phyloP scores from a whole-genome alignment of 2,329 filamentous ascomycete species.

The Camillea tinctor region DNA sequence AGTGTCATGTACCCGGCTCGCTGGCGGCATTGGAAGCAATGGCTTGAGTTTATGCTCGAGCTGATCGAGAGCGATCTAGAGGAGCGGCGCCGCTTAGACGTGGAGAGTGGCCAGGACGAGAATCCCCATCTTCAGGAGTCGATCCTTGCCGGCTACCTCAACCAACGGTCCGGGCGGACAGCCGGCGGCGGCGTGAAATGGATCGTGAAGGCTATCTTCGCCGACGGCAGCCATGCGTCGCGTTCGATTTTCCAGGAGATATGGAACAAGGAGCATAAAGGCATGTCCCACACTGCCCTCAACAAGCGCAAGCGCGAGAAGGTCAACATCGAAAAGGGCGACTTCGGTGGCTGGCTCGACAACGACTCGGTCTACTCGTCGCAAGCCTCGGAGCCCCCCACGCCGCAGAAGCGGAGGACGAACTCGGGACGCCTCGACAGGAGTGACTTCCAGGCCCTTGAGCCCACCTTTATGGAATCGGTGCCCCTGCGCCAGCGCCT shows the following conservation, averaged over 20 bases:
- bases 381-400: conserved; percentile 45
- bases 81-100: conserved; percentile 53
- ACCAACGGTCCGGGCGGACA: conserved; percentile 44
- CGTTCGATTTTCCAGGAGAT: conserved; percentile 61
- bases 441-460: conserved; percentile 40
- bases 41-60: conserved; percentile 78
- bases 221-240: conserved; percentile 57
- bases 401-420: conserved; percentile 39
- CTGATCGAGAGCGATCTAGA: conserved; percentile 71
- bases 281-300: conserved; percentile 38
- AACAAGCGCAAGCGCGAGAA: conserved; percentile 51
- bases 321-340: conserved; percentile 58
- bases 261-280: conserved; percentile 64
- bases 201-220: conserved; percentile 66
- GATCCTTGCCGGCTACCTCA: conserved; percentile 61
- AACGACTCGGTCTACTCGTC: conserved; percentile 49
- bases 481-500: conserved; percentile 62
- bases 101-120: conserved; percentile 31
- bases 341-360: conserved; percentile 61
- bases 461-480: conserved; percentile 48
- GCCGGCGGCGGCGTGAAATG: conserved; percentile 45
- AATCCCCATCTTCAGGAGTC: conserved; percentile 47
- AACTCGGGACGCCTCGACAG: conserved; percentile 23
- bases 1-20: conserved; percentile 68
- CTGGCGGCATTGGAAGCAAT: conserved; percentile 79